Evolutionary conservation across 768 basidiomycete species (phyloP), one percentile per base, ranked within the genome.

Genomic region (Auricularia auricula-judae): DNA sequence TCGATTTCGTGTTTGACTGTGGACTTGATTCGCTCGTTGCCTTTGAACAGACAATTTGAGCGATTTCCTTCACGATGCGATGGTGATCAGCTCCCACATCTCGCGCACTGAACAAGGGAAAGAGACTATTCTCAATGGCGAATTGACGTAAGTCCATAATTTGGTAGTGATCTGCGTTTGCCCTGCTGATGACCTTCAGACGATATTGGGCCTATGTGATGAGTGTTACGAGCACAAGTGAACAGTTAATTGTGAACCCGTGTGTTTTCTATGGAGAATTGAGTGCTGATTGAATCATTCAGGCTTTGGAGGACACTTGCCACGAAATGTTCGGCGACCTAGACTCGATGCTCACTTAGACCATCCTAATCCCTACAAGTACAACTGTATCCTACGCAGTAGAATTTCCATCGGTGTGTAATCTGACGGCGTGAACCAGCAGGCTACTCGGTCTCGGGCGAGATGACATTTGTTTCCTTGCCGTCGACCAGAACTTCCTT

Each of bases 401-500:
- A 59, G 23, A 42, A 14, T 42, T 42, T 42, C 12, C 39, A 14
- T 42, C 39, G 39, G 8, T 42, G 39, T 42, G 39, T 42, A 42
- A 42, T 42, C 1, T 14, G 39, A 42, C 8, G 8, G 39, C 39
- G 39, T 14, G 8, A 42, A 14, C 39, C 39, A 7, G 12, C 8
- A 42, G 39, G 39, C 34, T 51, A 65, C 34, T 65, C 64, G 23
- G 59, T 39, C 18, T 60, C 59, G 18, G 60, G 39, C 16, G 35
- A n/a, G 82, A 83, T 63, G 75, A 82, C 59, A 64, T 68, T 54
- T 84, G 80, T 8, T 66, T 87, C 8, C 34, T 67, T 3, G 66
- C 72, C 7, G 51, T 82, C 47, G 70, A 75, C 58, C 66, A 71
- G 36, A 65, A 71, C 29, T 44, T 62, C 63, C 63, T 63, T 54